These are phyloP conservation scores for Penicillium desertorum DNA, from an alignment of 495 filamentous ascomycete genomes.

Conservation along the genomic window DNA sequence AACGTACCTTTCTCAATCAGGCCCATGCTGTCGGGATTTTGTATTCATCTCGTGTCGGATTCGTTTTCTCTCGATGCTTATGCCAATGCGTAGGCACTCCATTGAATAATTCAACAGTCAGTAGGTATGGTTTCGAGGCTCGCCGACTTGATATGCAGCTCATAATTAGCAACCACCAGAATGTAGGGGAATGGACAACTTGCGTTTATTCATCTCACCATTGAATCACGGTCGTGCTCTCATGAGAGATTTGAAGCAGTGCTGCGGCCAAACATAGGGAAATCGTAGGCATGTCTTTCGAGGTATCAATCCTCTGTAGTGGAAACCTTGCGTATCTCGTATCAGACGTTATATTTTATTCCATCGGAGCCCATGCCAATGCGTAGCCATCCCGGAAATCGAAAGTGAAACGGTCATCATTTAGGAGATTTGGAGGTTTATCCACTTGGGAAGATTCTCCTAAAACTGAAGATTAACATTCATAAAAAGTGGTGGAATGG, in stretches of 20 bases:
- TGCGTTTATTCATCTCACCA: background rate
- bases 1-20: background rate
- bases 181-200: background rate
- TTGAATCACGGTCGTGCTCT: background rate
- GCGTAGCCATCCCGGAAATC: background rate
- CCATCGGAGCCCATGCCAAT: background rate
- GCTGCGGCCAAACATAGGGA: background rate
- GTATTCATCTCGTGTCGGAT: background rate
- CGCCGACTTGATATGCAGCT: background rate
- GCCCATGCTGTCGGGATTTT: background rate
- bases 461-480: background rate
- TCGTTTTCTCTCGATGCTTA: background rate
- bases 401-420: background rate
- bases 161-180: background rate
- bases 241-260: background rate
- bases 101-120: background rate
- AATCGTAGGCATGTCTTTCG: background rate
- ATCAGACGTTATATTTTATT: background rate
- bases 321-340: background rate
- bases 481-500: background rate
- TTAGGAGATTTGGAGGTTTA: background rate
- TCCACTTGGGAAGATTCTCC: background rate
- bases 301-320: background rate
- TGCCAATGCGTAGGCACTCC: background rate
- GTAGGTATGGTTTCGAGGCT: background rate